A percentile compares a stretch with the other conserved stretches of the same genome.
Evolutionary conservation across 768 basidiomycete species (phyloP).

Genomic region (Sporobolomyces roseus): DNA sequence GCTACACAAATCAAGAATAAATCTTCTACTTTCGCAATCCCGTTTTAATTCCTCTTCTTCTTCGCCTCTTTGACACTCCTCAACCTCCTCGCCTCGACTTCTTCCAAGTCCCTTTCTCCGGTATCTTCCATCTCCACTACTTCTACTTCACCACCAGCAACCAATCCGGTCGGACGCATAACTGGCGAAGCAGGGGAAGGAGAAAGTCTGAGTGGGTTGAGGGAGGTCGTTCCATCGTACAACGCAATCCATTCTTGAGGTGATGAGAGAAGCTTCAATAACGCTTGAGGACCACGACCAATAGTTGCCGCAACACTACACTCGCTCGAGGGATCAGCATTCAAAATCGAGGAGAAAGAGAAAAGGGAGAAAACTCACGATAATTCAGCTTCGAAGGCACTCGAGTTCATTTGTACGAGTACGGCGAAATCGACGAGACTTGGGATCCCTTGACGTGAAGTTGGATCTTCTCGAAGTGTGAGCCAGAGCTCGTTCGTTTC

Average conservation of each 20-base stretch:
- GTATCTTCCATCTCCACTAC: not conserved
- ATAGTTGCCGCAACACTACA: slow-evolving; percentile 7
- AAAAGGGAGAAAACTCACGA: not conserved
- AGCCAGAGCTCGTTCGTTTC: slow-evolving; percentile 22
- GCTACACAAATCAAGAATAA: too few species aligned
- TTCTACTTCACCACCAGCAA: not conserved
- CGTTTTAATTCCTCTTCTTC: too few species aligned
- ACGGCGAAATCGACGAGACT: slow-evolving; percentile 2
- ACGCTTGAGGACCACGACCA: slow-evolving; percentile 7
- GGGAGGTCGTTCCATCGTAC: slow-evolving; percentile 4
- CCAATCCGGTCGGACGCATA: not conserved
- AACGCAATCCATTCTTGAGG: slow-evolving; percentile 10
- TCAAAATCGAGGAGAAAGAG: not conserved
- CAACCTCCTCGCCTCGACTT: too few species aligned
- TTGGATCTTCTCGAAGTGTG: slow-evolving; percentile 1
- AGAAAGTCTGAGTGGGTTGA: not conserved
- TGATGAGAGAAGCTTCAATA: slow-evolving; percentile 4
- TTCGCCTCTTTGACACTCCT: too few species aligned
- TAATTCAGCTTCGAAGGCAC: slow-evolving; percentile 12
- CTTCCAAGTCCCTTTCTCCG: not conserved
- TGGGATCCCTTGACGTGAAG: slow-evolving; percentile 6
- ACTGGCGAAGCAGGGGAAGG: not conserved
- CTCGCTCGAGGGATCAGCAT: too few species aligned
- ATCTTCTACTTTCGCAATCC: too few species aligned
- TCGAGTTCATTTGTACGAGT: not conserved